Conservation (phyloP, 495 filamentous ascomycete genomes). For the Aspergillus incahuasiensis region DNA sequence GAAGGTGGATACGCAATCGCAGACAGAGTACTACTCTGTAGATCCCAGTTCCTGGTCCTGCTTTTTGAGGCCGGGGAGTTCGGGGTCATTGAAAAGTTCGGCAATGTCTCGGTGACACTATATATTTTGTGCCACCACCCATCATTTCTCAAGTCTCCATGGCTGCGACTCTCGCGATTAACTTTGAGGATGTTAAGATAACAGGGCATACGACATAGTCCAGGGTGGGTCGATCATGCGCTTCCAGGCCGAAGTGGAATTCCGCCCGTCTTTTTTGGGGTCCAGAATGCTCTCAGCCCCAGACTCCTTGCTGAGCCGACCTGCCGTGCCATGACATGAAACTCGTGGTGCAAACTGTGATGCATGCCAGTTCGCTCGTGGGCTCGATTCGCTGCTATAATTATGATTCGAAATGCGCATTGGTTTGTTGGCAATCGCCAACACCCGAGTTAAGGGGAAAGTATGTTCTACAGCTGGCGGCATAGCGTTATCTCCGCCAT, state of each 20-base stretch:
- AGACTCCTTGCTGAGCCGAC: slow-evolving; percentile 5
- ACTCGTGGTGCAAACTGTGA: slow-evolving; percentile 9
- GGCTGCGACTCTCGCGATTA: neutral
- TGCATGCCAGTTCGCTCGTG: slow-evolving; percentile 10
- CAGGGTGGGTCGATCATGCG: neutral
- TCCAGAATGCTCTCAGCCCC: slow-evolving; percentile 4
- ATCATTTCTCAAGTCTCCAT: neutral
- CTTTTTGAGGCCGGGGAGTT: neutral
- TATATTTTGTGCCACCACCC: neutral
- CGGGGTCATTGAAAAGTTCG: neutral
- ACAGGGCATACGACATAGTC: no score
- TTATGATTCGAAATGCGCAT: neutral
- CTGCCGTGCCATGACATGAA: slow-evolving; percentile 13
- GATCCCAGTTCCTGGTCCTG: neutral
- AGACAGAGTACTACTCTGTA: neutral
- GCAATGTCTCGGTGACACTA: neutral
- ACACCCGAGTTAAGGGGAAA: neutral
- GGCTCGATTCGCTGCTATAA: slow-evolving; percentile 10
- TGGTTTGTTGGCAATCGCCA: neutral
- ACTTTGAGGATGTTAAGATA: neutral
- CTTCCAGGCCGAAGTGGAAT: neutral
- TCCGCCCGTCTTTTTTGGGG: neutral
- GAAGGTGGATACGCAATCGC: slow-evolving; percentile 4
- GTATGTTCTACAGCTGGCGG: neutral
- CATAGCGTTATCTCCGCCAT: neutral